Evolutionary conservation across 805 yeast species (phyloP), one percentile per base, ranked within the genome.

Genomic region (Saccharomycopsis amapae): DNA sequence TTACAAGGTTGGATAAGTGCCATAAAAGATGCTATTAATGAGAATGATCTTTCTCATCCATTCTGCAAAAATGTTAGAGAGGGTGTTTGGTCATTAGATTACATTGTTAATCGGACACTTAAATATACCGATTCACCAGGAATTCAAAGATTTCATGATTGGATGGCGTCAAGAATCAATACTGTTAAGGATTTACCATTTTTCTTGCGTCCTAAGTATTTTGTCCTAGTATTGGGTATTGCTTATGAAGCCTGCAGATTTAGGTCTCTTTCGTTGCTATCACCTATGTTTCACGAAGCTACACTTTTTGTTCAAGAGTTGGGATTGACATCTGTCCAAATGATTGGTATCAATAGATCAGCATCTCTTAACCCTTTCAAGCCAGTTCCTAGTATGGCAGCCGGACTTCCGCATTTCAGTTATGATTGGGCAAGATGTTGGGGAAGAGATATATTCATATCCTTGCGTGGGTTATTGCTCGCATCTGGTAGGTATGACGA

Each of bases 391-490:
- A 76, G 85, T 35, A 70, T 90, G 76, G 96, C 97, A 13, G 98
- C 98, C 1, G 98, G 97, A 1, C 71, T 90, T 50, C 98, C 98
- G 1, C 97, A 88, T 63, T 90, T 90, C 65, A 81, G 93, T 59
- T 75, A 74, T 48, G 87, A 83, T 53, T 89, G 84, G 62, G 88
- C 90, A 96, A 74, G 98, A 62, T 87, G 96, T 61, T 90, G 98
- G 98, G 98, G 98, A 19, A 75, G 98, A 59, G 98, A 90, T 63
- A 95, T 88, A 1, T 93, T 93, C 60, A 82, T 90, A 38, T 75
- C 96, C 0, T 71, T 84, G 36, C 70, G 96, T 50, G 98, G 98
- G 0, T 68, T 90, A 40, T 64, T 88, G 46, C 65, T 88, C 20
- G 80, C 84, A 1, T 75, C 96, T 0, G 89, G 83, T 9, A 71